Percentiles rank a stretch among this genome's conserved stretches.
Conservation (phyloP, 75 land plant species). For the Sequoia sempervirens region DNA sequence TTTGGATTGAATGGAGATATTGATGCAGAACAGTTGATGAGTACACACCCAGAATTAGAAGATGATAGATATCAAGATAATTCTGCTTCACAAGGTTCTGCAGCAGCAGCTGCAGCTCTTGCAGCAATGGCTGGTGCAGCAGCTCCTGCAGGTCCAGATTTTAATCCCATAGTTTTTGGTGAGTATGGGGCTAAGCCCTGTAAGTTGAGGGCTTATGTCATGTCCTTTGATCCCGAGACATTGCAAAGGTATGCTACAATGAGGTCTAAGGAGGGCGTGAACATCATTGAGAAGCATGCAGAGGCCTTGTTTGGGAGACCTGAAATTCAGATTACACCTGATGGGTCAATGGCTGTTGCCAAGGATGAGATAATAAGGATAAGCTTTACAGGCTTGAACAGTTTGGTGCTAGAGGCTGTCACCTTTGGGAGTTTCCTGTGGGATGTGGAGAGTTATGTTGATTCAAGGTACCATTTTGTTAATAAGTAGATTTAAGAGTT, state of each 20-base stretch:
- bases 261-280: conserved; percentile 62
- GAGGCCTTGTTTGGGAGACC: conserved; percentile 75
- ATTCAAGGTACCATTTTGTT: conserved; percentile 65
- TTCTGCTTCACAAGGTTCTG: conserved; percentile 30
- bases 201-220: conserved; percentile 53
- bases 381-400: conserved; percentile 50
- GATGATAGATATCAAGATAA: conserved; percentile 16
- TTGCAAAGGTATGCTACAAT: conserved; percentile 63
- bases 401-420: conserved; percentile 70
- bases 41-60: conserved; percentile 17
- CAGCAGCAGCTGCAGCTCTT: conserved; percentile 2
- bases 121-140: conserved; percentile 27
- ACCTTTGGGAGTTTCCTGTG: conserved; percentile 79
- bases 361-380: conserved; percentile 53
- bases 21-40: conserved; percentile 11
- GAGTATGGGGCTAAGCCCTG: conserved; percentile 30
- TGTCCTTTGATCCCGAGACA: conserved; percentile 71
- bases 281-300: conserved; percentile 73
- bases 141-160: conserved; percentile 20
- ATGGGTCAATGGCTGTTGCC: conserved; percentile 45
- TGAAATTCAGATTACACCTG: conserved; percentile 42
- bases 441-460: conserved; percentile 80
- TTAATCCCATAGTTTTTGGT: conserved; percentile 32
- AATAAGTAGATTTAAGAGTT: conserved; percentile 10
- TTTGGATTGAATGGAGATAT: conserved; percentile 15